Conservation (phyloP, 2,329 filamentous ascomycete species). For the Fusarium coicis region DNA sequence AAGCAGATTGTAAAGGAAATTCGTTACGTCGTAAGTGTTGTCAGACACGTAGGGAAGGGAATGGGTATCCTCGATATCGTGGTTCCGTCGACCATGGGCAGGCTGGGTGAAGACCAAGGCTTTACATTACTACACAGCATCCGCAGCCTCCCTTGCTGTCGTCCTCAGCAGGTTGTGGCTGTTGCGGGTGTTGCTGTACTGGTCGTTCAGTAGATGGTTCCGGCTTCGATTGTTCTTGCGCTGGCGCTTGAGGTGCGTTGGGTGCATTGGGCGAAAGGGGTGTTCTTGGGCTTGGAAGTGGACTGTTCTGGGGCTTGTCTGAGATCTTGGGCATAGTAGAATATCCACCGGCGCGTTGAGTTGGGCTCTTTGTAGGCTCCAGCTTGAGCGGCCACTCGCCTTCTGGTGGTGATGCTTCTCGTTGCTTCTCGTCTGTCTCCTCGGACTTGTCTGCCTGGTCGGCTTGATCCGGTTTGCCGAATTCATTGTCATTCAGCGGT, state of each 20-base stretch:
- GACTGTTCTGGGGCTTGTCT: slow-evolving; percentile 49
- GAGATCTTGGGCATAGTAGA: slow-evolving; percentile 72
- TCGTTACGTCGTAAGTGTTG: slow-evolving; percentile 48
- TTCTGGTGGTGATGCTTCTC: slow-evolving; percentile 21
- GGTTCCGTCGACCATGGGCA: background rate
- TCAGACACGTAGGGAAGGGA: slow-evolving; percentile 28
- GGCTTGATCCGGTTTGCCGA: slow-evolving; percentile 59
- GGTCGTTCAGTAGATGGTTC: slow-evolving; percentile 24
- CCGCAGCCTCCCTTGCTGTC: slow-evolving; percentile 59
- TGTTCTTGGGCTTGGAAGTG: slow-evolving; percentile 58
- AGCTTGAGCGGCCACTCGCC: slow-evolving; percentile 71
- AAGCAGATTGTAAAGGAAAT: slow-evolving; percentile 42
- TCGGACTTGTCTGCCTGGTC: slow-evolving; percentile 52
- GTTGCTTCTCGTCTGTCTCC: slow-evolving; percentile 25
- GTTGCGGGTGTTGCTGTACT: slow-evolving; percentile 20
- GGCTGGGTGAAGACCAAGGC: background rate
- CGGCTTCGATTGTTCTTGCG: slow-evolving; percentile 34
- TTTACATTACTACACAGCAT: slow-evolving; percentile 64
- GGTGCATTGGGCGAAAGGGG: slow-evolving; percentile 53
- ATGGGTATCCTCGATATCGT: slow-evolving; percentile 20
- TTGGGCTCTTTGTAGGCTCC: slow-evolving; percentile 59
- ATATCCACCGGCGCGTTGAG: slow-evolving; percentile 60
- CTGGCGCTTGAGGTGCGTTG: slow-evolving; percentile 44
- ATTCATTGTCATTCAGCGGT: slow-evolving; percentile 76
- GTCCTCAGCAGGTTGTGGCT: slow-evolving; percentile 40